These are phyloP conservation scores for Xerocomellus amylosporus DNA, from an alignment of 768 basidiomycete genomes.

Conservation along the genomic window DNA sequence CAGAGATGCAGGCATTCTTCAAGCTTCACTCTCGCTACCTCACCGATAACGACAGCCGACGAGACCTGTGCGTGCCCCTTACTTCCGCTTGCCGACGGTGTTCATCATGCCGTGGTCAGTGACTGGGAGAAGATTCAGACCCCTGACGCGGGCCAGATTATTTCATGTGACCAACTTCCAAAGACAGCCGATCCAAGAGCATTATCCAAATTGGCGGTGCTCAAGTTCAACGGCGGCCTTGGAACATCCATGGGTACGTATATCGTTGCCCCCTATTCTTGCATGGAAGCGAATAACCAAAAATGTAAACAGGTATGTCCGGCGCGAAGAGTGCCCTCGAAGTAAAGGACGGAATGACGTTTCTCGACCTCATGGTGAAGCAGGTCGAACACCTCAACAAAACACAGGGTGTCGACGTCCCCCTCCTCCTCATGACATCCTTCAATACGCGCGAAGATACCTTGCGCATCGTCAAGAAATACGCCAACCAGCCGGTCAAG, in stretches of 20 bases:
- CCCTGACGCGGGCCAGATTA: slow-evolving; percentile 80
- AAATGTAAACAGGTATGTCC: slow-evolving; percentile 55
- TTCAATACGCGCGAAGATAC: slow-evolving; percentile 99
- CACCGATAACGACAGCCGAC: slow-evolving; percentile 78
- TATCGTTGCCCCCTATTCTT: neutral
- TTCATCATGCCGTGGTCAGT: slow-evolving; percentile 38
- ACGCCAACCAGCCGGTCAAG: slow-evolving; percentile 90
- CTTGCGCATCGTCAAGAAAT: slow-evolving; percentile 94
- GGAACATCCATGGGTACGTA: slow-evolving; percentile 82
- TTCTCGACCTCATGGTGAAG: slow-evolving; percentile 90
- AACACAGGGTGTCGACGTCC: slow-evolving; percentile 79
- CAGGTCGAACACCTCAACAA: slow-evolving; percentile 97
- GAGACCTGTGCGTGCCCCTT: slow-evolving; percentile 67
- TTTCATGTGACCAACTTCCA: slow-evolving; percentile 75
- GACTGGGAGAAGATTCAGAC: slow-evolving; percentile 90
- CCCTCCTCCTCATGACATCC: slow-evolving; percentile 98
- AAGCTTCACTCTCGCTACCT: slow-evolving; percentile 95
- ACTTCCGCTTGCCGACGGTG: slow-evolving; percentile 4
- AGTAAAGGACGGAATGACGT: slow-evolving; percentile 97
- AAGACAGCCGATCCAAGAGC: slow-evolving; percentile 55
- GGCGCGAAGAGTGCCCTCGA: slow-evolving; percentile 93
- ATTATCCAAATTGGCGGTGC: slow-evolving; percentile 90
- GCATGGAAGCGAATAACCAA: neutral
- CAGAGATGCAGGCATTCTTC: slow-evolving; percentile 96
- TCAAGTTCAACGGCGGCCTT: slow-evolving; percentile 93